Percentiles rank a stretch among this genome's conserved stretches.
Conservation (phyloP, 768 basidiomycete genomes). For the Agaricus bisporus region DNA sequence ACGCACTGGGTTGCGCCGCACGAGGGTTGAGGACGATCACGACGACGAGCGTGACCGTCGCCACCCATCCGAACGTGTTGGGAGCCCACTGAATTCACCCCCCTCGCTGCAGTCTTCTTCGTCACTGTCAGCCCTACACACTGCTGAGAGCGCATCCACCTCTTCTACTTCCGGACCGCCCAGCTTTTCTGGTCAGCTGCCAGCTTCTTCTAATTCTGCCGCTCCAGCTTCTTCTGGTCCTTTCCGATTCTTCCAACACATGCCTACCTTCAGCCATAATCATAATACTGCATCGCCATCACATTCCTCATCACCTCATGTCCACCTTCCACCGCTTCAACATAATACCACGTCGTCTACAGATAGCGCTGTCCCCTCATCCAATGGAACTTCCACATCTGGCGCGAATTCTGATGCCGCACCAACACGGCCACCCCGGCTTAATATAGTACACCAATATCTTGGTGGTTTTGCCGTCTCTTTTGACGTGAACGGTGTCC, state of each 20-base stretch:
- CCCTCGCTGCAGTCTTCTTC: slow-evolving; percentile 10
- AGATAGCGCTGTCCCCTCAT: not conserved
- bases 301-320: not conserved
- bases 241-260: slow-evolving; percentile 16
- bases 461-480: slow-evolving; percentile 15
- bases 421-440: not conserved
- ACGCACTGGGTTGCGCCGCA: slow-evolving; percentile 33
- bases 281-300: slow-evolving; percentile 3
- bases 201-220: slow-evolving; percentile 4
- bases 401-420: not conserved
- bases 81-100: slow-evolving; percentile 13
- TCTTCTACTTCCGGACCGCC: not conserved
- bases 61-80: slow-evolving; percentile 56
- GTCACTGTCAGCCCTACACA: slow-evolving; percentile 11
- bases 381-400: not conserved
- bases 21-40: slow-evolving; percentile 55
- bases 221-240: slow-evolving; percentile 10
- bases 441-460: not conserved
- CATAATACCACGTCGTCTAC: not conserved
- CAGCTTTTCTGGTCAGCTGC: slow-evolving; percentile 4
- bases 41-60: slow-evolving; percentile 58
- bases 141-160: not conserved
- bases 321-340: not conserved
- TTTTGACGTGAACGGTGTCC: slow-evolving; percentile 7
- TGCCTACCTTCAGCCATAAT: slow-evolving; percentile 7